Base-by-base conservation (phyloP, 768 basidiomycete genomes). In the Pisolithus tinctorius region DNA sequence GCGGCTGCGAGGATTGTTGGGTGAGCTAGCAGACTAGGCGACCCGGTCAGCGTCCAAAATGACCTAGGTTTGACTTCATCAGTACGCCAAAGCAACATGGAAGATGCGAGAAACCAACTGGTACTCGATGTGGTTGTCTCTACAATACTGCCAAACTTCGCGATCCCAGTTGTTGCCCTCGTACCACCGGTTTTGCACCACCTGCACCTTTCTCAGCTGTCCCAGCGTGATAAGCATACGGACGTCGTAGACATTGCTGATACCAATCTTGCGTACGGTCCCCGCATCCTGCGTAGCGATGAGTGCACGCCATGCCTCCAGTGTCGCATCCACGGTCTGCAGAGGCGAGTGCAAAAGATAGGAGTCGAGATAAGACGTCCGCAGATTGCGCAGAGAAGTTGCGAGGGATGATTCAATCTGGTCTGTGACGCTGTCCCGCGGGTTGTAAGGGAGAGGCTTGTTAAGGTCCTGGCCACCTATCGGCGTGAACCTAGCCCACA, bases 41-140 rank as follows among this genome's bases (percentile, higher is more conserved):
- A 86, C n/a, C 88, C 86, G 1, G 85, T 77, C 23, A 93, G 69
- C 23, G 91, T 92, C 90, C 91, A 92, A 66, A 93, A 92, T 14
- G 88, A 89, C 58, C 88, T 89, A 58, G n/a, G n/a, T 26, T 42
- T 31, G 20, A 6, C 25, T 27, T 45, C 29, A 30, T 45, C 13
- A 9, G 6, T 51, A 29, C 39, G 48, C 31, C 46, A 41, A 26
- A 8, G 40, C 42, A 13, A 14, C 27, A 30, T 4, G 4, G n/a
- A 27, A 10, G 11, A 20, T 23, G 41, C 20, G 41, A 42, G 41
- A 42, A 42, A 58, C 66, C 36, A 56, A 90, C 86, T 92, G 88
- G 58, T 91, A 92, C 61, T 81, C 77, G 8, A 87, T 82, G 10
- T 68, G 78, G 46, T 83, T 71, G 49, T 75, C 67, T 57, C 69